Percentiles rank a stretch among this genome's conserved stretches.
Evolutionary conservation across 768 basidiomycete species (phyloP).

Genomic region (Agrocybe praecox): DNA sequence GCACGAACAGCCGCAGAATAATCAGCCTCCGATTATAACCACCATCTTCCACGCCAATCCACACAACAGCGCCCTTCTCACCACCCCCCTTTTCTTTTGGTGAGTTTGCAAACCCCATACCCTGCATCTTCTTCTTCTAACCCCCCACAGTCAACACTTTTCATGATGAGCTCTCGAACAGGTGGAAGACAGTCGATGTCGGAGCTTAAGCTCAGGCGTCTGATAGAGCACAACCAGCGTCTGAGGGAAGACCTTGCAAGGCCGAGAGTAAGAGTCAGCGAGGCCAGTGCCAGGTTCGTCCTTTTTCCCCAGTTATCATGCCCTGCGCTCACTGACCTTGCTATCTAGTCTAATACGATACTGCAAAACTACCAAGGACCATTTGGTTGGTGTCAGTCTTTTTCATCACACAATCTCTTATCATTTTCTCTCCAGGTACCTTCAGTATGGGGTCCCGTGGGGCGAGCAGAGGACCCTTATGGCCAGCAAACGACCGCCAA

Average conservation of each 20-base stretch:
- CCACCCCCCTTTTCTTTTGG: not conserved
- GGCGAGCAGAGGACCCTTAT: conserved; percentile 91
- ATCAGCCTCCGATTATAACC: conserved; percentile 27
- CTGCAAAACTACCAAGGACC: conserved; percentile 93
- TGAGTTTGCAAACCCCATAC: conserved; percentile 1
- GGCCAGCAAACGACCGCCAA: conserved; percentile 63
- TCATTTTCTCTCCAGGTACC: conserved; percentile 61
- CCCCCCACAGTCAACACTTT: conserved; percentile 12
- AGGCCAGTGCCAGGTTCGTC: conserved; percentile 85
- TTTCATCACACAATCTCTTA: not conserved
- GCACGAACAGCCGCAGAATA: conserved; percentile 27
- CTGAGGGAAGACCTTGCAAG: conserved; percentile 88
- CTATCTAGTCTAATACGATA: conserved; percentile 81
- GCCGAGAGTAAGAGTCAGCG: conserved; percentile 88
- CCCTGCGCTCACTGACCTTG: conserved; percentile 7
- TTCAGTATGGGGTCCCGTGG: conserved; percentile 96
- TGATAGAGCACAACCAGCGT: conserved; percentile 94
- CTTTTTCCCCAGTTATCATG: conserved; percentile 5
- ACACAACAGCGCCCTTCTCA: conserved; percentile 1
- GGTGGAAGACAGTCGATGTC: conserved; percentile 89
- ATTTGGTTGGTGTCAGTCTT: conserved; percentile 38
- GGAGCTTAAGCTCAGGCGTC: conserved; percentile 92
- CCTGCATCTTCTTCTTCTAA: conserved; percentile 6
- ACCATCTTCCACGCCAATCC: conserved; percentile 20
- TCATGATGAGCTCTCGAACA: conserved; percentile 58